These are phyloP conservation scores for Rhodotorula sp. DNA, from an alignment of 1,284 basidiomycete species.

Conservation along the genomic window DNA sequence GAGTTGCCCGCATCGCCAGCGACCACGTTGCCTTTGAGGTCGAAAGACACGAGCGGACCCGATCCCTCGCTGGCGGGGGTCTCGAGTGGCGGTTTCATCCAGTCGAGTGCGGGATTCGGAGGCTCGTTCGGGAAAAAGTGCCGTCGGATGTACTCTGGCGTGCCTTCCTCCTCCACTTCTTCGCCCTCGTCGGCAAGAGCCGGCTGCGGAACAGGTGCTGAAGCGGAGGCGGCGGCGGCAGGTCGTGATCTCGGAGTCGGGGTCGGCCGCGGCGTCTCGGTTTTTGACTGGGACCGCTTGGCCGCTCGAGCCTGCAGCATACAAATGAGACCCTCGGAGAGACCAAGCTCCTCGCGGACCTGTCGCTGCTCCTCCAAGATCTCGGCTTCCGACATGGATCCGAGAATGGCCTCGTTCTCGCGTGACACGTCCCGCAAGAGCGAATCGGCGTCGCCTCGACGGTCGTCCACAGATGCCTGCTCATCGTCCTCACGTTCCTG, in stretches of 20 bases:
- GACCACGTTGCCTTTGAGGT: slow-evolving; percentile 62
- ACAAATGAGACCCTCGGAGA: slow-evolving; percentile 61
- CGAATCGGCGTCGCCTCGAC: background rate
- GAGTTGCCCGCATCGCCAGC: background rate
- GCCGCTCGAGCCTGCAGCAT: slow-evolving; percentile 56
- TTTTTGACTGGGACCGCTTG: slow-evolving; percentile 10
- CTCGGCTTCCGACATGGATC: slow-evolving; percentile 61
- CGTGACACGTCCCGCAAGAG: slow-evolving; percentile 51
- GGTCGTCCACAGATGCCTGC: background rate
- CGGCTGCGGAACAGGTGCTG: background rate
- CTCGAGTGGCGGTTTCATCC: slow-evolving; percentile 57
- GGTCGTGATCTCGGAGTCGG: background rate
- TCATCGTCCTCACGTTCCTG: background rate
- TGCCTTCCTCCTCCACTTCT: slow-evolving; percentile 59
- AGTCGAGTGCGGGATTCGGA: slow-evolving; percentile 64
- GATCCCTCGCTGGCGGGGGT: slow-evolving; percentile 12
- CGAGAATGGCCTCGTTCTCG: slow-evolving; percentile 60
- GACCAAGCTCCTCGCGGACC: slow-evolving; percentile 66
- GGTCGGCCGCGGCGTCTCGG: background rate
- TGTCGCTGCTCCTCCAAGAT: slow-evolving; percentile 60
- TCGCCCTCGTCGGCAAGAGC: background rate
- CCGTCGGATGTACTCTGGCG: slow-evolving; percentile 74
- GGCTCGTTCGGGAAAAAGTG: slow-evolving; percentile 74
- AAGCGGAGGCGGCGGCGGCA: background rate
- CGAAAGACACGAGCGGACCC: slow-evolving; percentile 57